These are phyloP conservation scores for Rhynchospora tenuis DNA, from an alignment of 176 grass and related monocot genomes.

Conservation along the genomic window DNA sequence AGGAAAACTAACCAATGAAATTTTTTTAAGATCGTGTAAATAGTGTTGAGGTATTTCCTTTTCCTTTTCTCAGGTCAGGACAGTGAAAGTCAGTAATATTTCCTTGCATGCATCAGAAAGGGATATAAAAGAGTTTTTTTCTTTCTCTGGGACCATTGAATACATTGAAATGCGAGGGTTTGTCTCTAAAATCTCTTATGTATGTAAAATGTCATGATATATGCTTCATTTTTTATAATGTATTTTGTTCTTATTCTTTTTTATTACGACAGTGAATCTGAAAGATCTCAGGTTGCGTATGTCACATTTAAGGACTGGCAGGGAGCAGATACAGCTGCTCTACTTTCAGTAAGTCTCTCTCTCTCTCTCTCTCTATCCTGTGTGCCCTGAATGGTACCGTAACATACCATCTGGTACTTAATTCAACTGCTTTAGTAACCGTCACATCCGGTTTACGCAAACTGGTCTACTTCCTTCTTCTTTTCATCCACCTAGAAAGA, in stretches of 20 bases:
- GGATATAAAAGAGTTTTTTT: slow-evolving; percentile 94
- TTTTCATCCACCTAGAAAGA: too few species aligned
- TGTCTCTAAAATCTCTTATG: not conserved
- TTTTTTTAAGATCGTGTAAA: not conserved
- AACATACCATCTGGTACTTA: not conserved
- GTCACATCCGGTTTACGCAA: not conserved
- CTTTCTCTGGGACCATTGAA: slow-evolving; percentile 90
- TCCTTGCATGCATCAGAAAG: slow-evolving; percentile 72
- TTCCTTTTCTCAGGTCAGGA: slow-evolving; percentile 45
- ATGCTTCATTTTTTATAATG: slow-evolving; percentile 8
- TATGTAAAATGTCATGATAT: slow-evolving; percentile 5
- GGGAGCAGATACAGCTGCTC: slow-evolving; percentile 89
- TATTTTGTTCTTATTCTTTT: slow-evolving; percentile 24
- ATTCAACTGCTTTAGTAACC: slow-evolving; percentile 3
- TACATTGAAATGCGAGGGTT: slow-evolving; percentile 97
- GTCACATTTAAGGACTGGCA: slow-evolving; percentile 88
- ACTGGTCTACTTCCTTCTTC: too few species aligned
- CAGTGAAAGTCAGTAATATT: slow-evolving; percentile 87
- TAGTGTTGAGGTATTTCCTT: not conserved
- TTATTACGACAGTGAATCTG: slow-evolving; percentile 56
- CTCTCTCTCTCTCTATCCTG: not conserved
- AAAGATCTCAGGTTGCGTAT: slow-evolving; percentile 82
- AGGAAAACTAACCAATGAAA: not conserved
- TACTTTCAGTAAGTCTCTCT: slow-evolving; percentile 72
- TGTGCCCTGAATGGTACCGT: not conserved